Evolutionary conservation across 257 asterid species (phyloP), one percentile per base, ranked within the genome.

Genomic region (Nicotiana paniculata): DNA sequence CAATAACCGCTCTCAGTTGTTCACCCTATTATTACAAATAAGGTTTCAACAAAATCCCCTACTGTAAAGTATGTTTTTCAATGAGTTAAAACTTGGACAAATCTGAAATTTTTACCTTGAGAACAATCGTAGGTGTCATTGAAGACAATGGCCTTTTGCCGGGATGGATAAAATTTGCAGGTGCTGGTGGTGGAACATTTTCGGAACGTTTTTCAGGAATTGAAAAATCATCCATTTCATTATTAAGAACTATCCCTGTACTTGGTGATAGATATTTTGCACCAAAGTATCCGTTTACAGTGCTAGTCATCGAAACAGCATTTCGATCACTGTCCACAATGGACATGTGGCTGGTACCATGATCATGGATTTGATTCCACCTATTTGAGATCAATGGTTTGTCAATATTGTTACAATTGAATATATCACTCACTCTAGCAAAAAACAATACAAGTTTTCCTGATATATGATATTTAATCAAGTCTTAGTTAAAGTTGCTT

Each of bases 151-250:
- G 98, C 30, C 96, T 82, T 85, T 93, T 93, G 18, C 92, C 90
- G 0, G 97, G 93, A 35, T 32, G 30, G 81, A 92, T 85, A 79
- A 91, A 93, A 86, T 93, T 91, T 79, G 89, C 78, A 3, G 93
- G 95, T 4, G 97, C 88, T 4, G 97, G 94, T 16, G 90, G 91
- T 46, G 85, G 88, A 15, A 62, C 66, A 32, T 83, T 69, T 68
- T n/a, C 9, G 13, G 84, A 55, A 77, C 59, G 32, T 28, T 83
- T 85, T 51, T 24, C 82, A 33, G 96, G 93, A 46, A 86, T 84
- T 24, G 95, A 91, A 87, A 93, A 93, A 65, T 92, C 98, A 83
- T 89, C 97, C 98, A 93, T 93, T 77, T 90, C 93, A 65, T 93
- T 91, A 90, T 92, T 93, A 77, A 93, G 96, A 78, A 93, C 46